Base-by-base conservation (phyloP, 805 yeast genomes). In the Ogataea nakhonphanomensis region DNA sequence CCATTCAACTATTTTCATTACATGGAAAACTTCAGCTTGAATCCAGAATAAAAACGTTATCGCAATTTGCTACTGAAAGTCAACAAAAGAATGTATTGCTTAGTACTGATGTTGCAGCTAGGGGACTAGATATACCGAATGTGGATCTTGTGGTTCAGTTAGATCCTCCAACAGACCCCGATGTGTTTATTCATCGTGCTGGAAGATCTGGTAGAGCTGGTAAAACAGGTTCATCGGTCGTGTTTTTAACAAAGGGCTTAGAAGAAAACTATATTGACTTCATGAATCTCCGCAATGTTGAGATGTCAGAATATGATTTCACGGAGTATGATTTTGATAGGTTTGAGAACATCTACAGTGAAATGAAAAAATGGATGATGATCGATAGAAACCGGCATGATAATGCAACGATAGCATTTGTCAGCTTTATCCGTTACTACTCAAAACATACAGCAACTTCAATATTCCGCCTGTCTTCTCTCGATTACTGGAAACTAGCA, bases 61-160 rank as follows among this genome's bases (percentile, higher is more conserved):
- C 70, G 8, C 65, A 61, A 25, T 93, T 91, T 57, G 58, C 79
- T 0, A 71, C 71, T 1, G 69, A 73, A 4, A 54, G 58, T 7
- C 62, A 64, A 3, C 60, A 63, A 3, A 81, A 78, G 48, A 69
- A 81, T 8, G 76, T 91, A 0, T 63, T 93, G 17, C 67, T 93
- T 63, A 89, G 99, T 2, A 93, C 99, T 0, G 99, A 93, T 69
- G 96, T 93, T n/a, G 97, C 99, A 0, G 96, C 98, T 0, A 74
- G 99, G 57, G 99, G 99, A 30, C 76, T 93, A 15, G 99, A 93
- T 66, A 82, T 93, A 22, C 95, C 96, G 0, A 93, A 90, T 39
- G 97, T 93, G 8, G 98, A 93, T 55, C 64, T 90, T 20, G 98
- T 91, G 3, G 66, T 93, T n/a, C 99, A 93, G 58, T 52, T 91